A percentile compares a stretch with the other conserved stretches of the same genome.
Conservation (phyloP, 352 stramenopile species). For the Pythium aquatile region DNA sequence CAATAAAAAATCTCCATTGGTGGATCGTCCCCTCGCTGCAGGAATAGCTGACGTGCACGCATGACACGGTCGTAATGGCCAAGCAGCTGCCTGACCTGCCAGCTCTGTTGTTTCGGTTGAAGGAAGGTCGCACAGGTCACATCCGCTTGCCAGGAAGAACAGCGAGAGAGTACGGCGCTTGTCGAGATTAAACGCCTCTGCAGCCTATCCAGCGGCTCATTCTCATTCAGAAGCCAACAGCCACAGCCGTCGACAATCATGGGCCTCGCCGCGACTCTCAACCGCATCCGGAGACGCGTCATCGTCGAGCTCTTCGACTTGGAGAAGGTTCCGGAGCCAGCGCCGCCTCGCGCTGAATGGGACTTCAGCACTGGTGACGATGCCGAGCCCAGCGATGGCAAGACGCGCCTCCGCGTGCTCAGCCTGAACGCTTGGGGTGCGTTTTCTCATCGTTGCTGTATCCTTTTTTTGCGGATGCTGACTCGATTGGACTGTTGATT, state of each 20-base stretch:
- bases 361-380: slow-evolving; percentile 8
- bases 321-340: slow-evolving; percentile 47
- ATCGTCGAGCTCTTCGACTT: slow-evolving; percentile 57
- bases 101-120: background rate
- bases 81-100: background rate
- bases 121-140: background rate
- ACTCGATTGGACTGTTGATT: background rate
- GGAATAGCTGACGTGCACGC: slow-evolving; percentile 6
- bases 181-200: background rate
- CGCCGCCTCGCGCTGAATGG: slow-evolving; percentile 35
- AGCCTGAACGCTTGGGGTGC: slow-evolving; percentile 79
- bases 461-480: background rate
- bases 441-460: background rate
- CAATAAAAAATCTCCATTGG: background rate
- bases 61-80: slow-evolving; percentile 1
- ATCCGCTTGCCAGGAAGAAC: background rate
- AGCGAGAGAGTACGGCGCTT: background rate
- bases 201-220: background rate
- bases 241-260: slow-evolving; percentile 19
- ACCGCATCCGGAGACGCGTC: slow-evolving; percentile 52
- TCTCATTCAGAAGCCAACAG: background rate
- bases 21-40: background rate
- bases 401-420: slow-evolving; percentile 50
- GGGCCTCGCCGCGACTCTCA: slow-evolving; percentile 33
- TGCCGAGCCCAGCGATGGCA: slow-evolving; percentile 23